Evolutionary conservation across 805 yeast genomes (phyloP).

Genomic region (Candida chauliodis): DNA sequence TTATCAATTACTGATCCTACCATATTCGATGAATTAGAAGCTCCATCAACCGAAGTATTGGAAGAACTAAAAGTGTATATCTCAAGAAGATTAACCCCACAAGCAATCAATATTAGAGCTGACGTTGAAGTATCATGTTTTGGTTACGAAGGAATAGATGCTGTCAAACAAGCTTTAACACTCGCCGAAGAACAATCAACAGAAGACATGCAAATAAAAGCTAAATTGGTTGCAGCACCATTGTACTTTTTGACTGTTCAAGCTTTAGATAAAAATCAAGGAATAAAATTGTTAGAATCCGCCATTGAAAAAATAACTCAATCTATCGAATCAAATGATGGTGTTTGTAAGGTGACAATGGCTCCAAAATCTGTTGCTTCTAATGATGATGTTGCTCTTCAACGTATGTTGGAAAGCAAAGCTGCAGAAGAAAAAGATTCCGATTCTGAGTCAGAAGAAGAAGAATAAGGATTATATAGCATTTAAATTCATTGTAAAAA

Average conservation of each 20-base stretch:
- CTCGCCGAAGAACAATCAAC: conserved; percentile 84
- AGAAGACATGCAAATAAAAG: conserved; percentile 85
- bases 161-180: conserved; percentile 82
- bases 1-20: conserved; percentile 88
- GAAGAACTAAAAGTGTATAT: conserved; percentile 85
- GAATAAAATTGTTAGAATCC: conserved; percentile 70
- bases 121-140: conserved; percentile 97
- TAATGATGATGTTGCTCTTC: conserved; percentile 95
- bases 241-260: conserved; percentile 90
- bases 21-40: conserved; percentile 74
- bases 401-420: conserved; percentile 89
- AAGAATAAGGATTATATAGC: conserved; percentile 1
- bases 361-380: conserved; percentile 99
- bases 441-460: conserved; percentile 73
- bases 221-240: conserved; percentile 96
- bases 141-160: conserved; percentile 96
- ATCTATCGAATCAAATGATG: conserved; percentile 70
- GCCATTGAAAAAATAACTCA: conserved; percentile 77
- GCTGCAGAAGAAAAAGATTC: conserved; percentile 86
- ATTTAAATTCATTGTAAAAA: not conserved
- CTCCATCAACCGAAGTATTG: conserved; percentile 72
- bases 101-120: conserved; percentile 97
- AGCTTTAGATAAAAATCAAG: conserved; percentile 86
- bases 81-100: conserved; percentile 92
- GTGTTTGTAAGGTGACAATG: conserved; percentile 90